A percentile compares a stretch with the other conserved stretches of the same genome.
phyloP scores from a whole-genome alignment of 1,284 basidiomycete species.

The Abortiporus biennis region DNA sequence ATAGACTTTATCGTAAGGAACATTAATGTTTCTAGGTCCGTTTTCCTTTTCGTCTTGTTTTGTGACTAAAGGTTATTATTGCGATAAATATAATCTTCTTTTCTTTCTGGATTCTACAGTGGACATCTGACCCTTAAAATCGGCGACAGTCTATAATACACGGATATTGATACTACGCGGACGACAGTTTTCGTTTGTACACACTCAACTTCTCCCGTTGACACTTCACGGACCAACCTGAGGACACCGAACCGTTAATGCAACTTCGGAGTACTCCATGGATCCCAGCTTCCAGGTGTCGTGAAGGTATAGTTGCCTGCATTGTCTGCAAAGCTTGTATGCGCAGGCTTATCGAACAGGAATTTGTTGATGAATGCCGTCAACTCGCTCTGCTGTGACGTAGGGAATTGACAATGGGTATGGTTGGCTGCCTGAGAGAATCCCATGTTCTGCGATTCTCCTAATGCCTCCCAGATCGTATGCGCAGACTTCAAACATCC shows the following conservation, averaged over 20 bases:
- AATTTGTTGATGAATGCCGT: constrained; percentile 49
- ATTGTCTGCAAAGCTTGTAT: constrained; percentile 41
- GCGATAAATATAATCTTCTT: no score
- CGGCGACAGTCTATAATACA: no score
- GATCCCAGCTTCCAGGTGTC: constrained; percentile 36
- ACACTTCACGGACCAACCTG: no score
- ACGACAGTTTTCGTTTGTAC: no score
- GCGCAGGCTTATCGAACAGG: constrained; percentile 36
- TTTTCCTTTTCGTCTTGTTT: no score
- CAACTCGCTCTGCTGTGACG: constrained; percentile 33
- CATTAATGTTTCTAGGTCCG: no score
- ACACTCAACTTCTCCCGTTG: no score
- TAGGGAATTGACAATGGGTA: constrained; percentile 47
- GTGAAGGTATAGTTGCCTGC: constrained; percentile 33
- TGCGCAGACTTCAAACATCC: constrained; percentile 45
- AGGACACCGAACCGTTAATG: not conserved
- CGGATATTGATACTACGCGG: no score
- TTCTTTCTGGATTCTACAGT: no score
- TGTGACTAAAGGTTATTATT: no score
- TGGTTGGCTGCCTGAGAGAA: constrained; percentile 46
- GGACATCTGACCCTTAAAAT: no score
- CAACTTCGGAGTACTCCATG: constrained; percentile 41
- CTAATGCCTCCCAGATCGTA: constrained; percentile 41
- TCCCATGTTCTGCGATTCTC: constrained; percentile 38
- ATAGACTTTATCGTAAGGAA: no score